Evolutionary conservation across 2,329 filamentous ascomycete species (phyloP).

Genomic region (Cladosporium phlei): DNA sequence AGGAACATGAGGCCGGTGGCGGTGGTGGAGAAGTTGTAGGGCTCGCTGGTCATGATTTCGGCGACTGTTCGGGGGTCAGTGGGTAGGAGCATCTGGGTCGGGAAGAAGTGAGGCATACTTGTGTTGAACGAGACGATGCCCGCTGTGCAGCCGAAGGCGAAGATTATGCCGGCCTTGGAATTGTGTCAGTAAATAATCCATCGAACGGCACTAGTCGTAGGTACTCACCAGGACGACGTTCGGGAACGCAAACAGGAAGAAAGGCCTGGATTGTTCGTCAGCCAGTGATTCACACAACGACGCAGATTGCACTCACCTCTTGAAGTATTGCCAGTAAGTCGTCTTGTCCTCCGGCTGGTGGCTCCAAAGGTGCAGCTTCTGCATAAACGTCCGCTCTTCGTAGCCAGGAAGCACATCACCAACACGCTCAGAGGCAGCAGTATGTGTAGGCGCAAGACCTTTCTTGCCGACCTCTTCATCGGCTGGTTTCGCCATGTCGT

Average conservation of each 20-base stretch:
- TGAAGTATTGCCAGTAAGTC: constrained; percentile 38
- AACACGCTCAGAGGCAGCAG: not conserved
- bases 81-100: not conserved
- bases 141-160: constrained; percentile 39
- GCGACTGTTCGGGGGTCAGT: constrained; percentile 25
- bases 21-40: constrained; percentile 34
- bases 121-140: constrained; percentile 40
- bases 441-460: not conserved
- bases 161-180: constrained; percentile 35
- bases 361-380: constrained; percentile 23
- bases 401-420: constrained; percentile 16
- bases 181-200: not conserved
- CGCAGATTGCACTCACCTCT: no score
- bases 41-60: constrained; percentile 33
- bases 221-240: constrained; percentile 33
- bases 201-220: no score
- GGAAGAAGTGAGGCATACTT: not conserved
- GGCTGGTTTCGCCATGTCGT: not conserved
- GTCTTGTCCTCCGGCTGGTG: constrained; percentile 34
- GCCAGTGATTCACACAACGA: no score
- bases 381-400: constrained; percentile 17
- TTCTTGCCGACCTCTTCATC: constrained; percentile 8
- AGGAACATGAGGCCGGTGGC: constrained; percentile 27
- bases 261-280: no score
- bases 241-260: constrained; percentile 37